Conservation (phyloP, 2,329 filamentous ascomycete species). For the Alternaria gaisen region DNA sequence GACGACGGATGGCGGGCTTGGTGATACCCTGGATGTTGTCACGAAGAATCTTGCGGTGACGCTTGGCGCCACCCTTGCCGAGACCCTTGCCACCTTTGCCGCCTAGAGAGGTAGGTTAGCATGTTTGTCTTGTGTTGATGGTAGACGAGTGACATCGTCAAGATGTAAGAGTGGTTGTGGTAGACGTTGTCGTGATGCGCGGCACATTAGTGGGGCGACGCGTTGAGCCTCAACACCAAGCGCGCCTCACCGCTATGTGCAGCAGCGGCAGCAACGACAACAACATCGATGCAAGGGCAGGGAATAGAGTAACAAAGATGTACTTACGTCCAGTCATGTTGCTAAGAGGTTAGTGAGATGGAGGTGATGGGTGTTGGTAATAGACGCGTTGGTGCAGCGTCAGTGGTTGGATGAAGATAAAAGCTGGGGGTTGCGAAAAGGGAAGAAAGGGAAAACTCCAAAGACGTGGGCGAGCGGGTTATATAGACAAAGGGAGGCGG, state of each 20-base stretch:
- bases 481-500: constrained; percentile 33
- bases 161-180: constrained; percentile 20
- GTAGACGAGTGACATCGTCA: constrained; percentile 22
- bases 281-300: constrained; percentile 26
- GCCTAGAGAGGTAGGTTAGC: constrained; percentile 53
- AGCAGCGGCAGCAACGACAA: constrained; percentile 16
- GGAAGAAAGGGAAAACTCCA: constrained; percentile 19
- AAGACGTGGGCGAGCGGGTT: constrained; percentile 23
- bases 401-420: constrained; percentile 16
- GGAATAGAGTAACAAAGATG: constrained; percentile 19
- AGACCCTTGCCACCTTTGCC: constrained; percentile 65
- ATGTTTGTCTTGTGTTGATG: constrained; percentile 27
- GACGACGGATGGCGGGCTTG: constrained; percentile 64
- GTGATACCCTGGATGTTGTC: constrained; percentile 66
- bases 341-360: constrained; percentile 37
- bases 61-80: constrained; percentile 64
- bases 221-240: constrained; percentile 43
- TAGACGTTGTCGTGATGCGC: constrained; percentile 24
- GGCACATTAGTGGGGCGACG: constrained; percentile 29
- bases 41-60: constrained; percentile 64
- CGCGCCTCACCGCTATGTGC: constrained; percentile 28
- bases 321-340: constrained; percentile 59
- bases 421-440: constrained; percentile 27
- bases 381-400: constrained; percentile 13
- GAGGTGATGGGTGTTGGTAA: constrained; percentile 26